Base-by-base conservation (phyloP, 169 alveolate genomes). In the Plasmodium gallinaceum region DNA sequence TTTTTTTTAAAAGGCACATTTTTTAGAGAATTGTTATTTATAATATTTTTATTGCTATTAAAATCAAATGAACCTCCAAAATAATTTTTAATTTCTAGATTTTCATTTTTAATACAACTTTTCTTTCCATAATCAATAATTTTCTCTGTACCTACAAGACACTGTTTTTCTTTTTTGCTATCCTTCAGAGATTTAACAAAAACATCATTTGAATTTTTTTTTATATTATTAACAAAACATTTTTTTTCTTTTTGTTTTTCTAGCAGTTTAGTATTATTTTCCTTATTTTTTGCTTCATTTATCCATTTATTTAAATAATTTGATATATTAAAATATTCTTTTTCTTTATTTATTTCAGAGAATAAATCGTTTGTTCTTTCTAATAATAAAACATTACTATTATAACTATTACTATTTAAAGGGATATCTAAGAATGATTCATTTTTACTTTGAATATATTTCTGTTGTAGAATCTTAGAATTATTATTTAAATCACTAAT, bases 31-130 rank as follows among this genome's bases (percentile, higher is more conserved):
- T n/a, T 43, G 14, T 80, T 68, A 66, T 80, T 80, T 80, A 54
- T 69, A 10, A 22, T 26, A 8, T 54, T 68, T 20, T 54, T 68
- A 64, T 26, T 66, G 5, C 12, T 16, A 12, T 60, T 54, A 20
- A 62, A 20, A 62, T 62, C 58, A 62, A 46, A 75, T 16, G 88
- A 62, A 39, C 64, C 51, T 46, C 75, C 61, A 10, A 75, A 75
- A 7, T 39, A 57, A 62, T 62, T 45, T 52, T 22, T 75, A 39
- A 26, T 24, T 7, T 14, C 26, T 12, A 26, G 6, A 42, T 75
- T 24, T 14, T 9, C 8, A 14, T 80, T 26, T 32, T 46, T 46
- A 43, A 16, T 7, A 68, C 61, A 46, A 43, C 16, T 66, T 32
- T 68, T 80, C 60, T 64, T 78, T 57, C 7, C 16, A 32, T 22